Percentiles rank a stretch among this genome's conserved stretches.
Evolutionary conservation across 768 basidiomycete genomes (phyloP).

Genomic region (Lepiota brunneoincarnata): DNA sequence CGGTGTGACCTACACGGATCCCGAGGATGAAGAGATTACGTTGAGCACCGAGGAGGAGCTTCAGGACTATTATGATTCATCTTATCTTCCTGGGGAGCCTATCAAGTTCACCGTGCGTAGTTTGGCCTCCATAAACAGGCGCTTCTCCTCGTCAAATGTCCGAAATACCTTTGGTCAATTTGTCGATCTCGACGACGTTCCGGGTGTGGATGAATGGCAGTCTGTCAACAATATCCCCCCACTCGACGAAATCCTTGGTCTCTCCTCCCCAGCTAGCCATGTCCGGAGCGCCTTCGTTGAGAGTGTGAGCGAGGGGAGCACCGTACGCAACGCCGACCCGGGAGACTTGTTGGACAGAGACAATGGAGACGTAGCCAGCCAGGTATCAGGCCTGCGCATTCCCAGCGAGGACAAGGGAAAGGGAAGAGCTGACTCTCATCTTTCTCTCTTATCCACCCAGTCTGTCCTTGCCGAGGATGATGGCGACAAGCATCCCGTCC

Average conservation of each 20-base stretch:
- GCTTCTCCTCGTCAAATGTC: constrained; percentile 27
- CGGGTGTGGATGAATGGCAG: constrained; percentile 56
- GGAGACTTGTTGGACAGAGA: constrained; percentile 55
- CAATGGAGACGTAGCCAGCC: constrained; percentile 31
- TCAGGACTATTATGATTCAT: constrained; percentile 59
- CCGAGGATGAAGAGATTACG: constrained; percentile 74
- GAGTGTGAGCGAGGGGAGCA: constrained; percentile 15
- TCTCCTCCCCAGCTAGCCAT: neutral
- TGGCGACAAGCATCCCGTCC: constrained; percentile 58
- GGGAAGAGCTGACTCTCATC: constrained; percentile 32
- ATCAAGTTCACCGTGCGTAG: constrained; percentile 68
- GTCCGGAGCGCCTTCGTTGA: constrained; percentile 6
- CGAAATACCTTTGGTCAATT: constrained; percentile 62
- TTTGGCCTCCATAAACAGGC: constrained; percentile 39
- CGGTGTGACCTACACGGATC: constrained; percentile 70
- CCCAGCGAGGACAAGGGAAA: constrained; percentile 46
- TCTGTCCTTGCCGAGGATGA: constrained; percentile 42
- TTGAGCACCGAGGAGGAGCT: constrained; percentile 76
- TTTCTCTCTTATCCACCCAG: constrained; percentile 27
- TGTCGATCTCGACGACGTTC: constrained; percentile 41
- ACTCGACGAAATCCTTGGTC: constrained; percentile 37
- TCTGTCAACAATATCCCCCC: constrained; percentile 36
- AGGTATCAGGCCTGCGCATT: constrained; percentile 22
- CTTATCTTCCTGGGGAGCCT: constrained; percentile 25
- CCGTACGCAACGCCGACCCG: constrained; percentile 45